Evolutionary conservation across 2,329 filamentous ascomycete species (phyloP), one percentile per base, ranked within the genome.

Genomic region (Periconia macrospinosa): DNA sequence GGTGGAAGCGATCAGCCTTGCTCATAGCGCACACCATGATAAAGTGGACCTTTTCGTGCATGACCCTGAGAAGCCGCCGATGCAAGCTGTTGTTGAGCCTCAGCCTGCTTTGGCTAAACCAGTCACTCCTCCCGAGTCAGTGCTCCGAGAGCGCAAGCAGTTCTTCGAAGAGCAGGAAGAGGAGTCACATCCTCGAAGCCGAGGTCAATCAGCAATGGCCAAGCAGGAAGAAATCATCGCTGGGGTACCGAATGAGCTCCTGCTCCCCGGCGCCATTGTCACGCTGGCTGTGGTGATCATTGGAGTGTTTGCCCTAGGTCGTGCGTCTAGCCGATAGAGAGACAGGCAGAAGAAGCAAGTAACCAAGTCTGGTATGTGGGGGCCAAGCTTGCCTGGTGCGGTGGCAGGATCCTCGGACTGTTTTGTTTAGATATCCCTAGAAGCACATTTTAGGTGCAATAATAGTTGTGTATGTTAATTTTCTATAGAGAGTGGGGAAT

Each of bases 41-140:
- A 99, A 99, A 81, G 94, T 99, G 18, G 94, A 99, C 67, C 83
- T 99, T 15, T 97, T 96, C 66, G 92, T 97, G 13, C 94, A 99
- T 72, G 90, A 99, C 66, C 92, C 93, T 1, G 86, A 92, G 58
- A 89, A 94, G 76, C 86, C 93, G n/a, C 90, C 92, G 0, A 82
- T 92, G n/a, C 79, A 86, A 10, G 79, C 83, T 1, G 83, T 85
- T 0, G 74, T 86, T 11, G 81, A 87, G 40, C 84, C 85, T 37
- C 80, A 84, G 55, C 84, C 85, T 18, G 76, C 75, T 3, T 67
- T 80, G 15, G 66, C 76, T 15, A 80, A 79, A 56, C 76, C 79
- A 6, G 72, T 76, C 0, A 83, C 83, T 15, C 82, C 83, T 14
- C 77, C 81, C 3, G 81, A 82, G 57, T 80, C 80, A 42, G 65